Evolutionary conservation across 495 filamentous ascomycete genomes (phyloP), one percentile per base, ranked within the genome.

Genomic region (Acidomyces sp.): DNA sequence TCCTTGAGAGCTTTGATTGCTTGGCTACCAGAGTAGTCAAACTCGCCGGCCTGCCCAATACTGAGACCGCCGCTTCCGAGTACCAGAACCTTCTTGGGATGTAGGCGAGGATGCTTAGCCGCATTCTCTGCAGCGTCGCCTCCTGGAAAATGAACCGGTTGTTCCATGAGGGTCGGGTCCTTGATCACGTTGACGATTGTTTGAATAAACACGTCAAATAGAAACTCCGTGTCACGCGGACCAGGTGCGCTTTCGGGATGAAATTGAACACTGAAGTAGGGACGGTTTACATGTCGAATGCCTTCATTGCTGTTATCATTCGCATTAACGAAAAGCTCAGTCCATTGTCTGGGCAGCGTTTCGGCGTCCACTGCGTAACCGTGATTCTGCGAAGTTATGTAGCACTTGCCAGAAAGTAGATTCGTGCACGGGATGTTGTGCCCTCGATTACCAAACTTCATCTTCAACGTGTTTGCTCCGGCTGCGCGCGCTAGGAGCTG

Each of bases 341-440:
- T 71, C 90, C 90, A 97, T 33, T 74, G 78, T 6, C 64, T 41
- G 16, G 84, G 80, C 10, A 97, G 69, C 16, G 70, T 83, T 37
- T 64, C 62, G 3, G 84, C 67, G 56, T 94, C 85, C 27, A 97
- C 90, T 12, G 85, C 90, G 55, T 75, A 97, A 56, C 90, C 90
- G 57, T 94, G 86, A 56, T 97, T 97, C 60, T 97, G 90, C 2
- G 90, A 96, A 16, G 90, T 97, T 57, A 97, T 97, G 62, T 96
- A 85, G 58, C 90, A 97, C 60, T 85, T 82, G 37, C 90, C 92
- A 26, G 86, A 86, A 44, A 93, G 62, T 70, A 87, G 74, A 60
- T 82, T 93, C 17, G 87, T 96, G 67, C 90, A 95, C 19, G 90
- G 90, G 55, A 97, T 95, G 58, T 97, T 97, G 68, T 94, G 86